Evolutionary conservation across 2,329 filamentous ascomycete genomes (phyloP).

Genomic region (Westerdykella ornata): DNA sequence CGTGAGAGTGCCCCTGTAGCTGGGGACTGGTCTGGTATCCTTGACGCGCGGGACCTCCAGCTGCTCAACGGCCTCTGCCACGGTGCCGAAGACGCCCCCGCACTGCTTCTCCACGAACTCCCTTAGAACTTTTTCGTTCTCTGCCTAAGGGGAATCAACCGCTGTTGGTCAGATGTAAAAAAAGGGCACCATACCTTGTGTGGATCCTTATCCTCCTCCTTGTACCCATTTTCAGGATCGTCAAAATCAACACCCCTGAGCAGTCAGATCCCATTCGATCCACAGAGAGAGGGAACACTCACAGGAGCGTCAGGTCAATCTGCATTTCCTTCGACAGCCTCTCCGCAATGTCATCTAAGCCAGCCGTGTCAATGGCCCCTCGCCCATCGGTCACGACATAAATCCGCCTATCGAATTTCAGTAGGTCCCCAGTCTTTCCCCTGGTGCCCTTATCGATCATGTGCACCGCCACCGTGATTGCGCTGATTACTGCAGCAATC

Average conservation of each 20-base stretch:
- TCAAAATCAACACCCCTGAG: slow-evolving; percentile 85
- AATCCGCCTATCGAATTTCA: slow-evolving; percentile 47
- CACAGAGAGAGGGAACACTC: slow-evolving; percentile 33
- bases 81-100: slow-evolving; percentile 70
- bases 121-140: slow-evolving; percentile 65
- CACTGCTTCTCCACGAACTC: slow-evolving; percentile 58
- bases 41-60: slow-evolving; percentile 73
- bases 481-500: slow-evolving; percentile 57
- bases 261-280: not conserved
- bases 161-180: not conserved
- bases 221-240: slow-evolving; percentile 79
- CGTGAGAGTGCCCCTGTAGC: slow-evolving; percentile 71
- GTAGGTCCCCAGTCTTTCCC: slow-evolving; percentile 50
- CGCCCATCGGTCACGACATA: slow-evolving; percentile 78
- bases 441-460: slow-evolving; percentile 86
- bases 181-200: slow-evolving; percentile 51
- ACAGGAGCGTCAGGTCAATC: slow-evolving; percentile 76
- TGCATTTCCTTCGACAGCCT: slow-evolving; percentile 64
- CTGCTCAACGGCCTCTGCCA: slow-evolving; percentile 77
- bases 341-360: slow-evolving; percentile 59
- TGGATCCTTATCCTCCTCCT: slow-evolving; percentile 76
- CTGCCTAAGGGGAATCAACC: slow-evolving; percentile 42
- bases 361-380: slow-evolving; percentile 65
- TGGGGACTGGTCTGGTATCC: slow-evolving; percentile 63
- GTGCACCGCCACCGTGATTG: slow-evolving; percentile 75